phyloP scores from a whole-genome alignment of 83 land plant genomes.

The Thuja plicata region DNA sequence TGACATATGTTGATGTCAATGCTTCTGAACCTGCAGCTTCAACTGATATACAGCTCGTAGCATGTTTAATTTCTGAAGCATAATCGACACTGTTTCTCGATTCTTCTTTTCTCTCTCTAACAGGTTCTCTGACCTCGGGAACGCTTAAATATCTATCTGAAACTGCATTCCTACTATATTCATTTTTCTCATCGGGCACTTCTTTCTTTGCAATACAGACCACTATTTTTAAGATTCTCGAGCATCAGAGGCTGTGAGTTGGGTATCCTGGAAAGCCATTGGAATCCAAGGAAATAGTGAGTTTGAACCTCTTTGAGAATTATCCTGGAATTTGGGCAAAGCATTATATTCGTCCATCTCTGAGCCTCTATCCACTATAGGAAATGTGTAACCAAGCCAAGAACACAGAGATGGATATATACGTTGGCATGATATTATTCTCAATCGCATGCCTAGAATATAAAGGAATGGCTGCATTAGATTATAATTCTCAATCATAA shows the following conservation, averaged over 20 bases:
- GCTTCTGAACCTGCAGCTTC: not conserved
- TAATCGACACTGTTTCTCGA: not conserved
- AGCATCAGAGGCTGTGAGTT: not conserved
- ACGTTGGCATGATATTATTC: too few relatives aligned
- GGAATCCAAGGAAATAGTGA: slow-evolving; percentile 55
- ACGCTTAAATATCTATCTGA: not conserved
- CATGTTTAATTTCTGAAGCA: slow-evolving; percentile 13
- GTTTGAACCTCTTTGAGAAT: slow-evolving; percentile 2
- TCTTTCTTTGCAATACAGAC: not conserved
- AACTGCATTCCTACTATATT: not conserved
- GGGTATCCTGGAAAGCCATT: slow-evolving; percentile 9
- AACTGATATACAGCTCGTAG: slow-evolving; percentile 12
- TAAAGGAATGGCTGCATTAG: too few relatives aligned
- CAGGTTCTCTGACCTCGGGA: not conserved
- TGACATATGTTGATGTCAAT: slow-evolving; percentile 1
- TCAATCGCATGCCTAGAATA: too few relatives aligned
- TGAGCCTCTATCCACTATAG: slow-evolving; percentile 11
- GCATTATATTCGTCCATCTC: slow-evolving; percentile 46
- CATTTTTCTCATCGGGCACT: not conserved
- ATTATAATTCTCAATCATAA: too few relatives aligned
- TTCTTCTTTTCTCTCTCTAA: slow-evolving; percentile 10
- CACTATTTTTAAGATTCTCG: not conserved
- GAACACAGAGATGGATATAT: too few relatives aligned
- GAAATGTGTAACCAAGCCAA: too few relatives aligned
- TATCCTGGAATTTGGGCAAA: slow-evolving; percentile 51